phyloP scores from a whole-genome alignment of 2,329 filamentous ascomycete genomes.

The Beauveria asiatica region DNA sequence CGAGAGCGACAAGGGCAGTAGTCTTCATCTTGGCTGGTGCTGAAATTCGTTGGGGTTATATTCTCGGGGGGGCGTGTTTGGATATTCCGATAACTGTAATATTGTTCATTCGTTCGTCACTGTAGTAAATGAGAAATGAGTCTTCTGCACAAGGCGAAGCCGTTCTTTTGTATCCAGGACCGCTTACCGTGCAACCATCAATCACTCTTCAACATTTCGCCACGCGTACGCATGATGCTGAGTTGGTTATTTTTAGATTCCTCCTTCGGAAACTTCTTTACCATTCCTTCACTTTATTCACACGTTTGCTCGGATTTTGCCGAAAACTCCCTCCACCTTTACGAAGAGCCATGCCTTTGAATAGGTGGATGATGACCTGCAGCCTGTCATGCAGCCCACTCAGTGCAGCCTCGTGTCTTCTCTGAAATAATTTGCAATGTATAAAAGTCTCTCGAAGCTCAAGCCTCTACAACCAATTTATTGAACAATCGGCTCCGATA shows the following conservation, averaged over 20 bases:
- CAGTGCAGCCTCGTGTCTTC: not conserved
- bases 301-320: not conserved
- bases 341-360: not conserved
- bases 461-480: too few relatives aligned
- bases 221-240: not conserved
- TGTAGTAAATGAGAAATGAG: not conserved
- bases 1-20: not conserved
- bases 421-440: too few relatives aligned
- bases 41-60: not conserved
- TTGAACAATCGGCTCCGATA: fast-evolving
- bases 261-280: too few relatives aligned
- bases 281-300: too few relatives aligned
- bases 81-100: too few relatives aligned
- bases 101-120: too few relatives aligned
- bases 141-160: not conserved
- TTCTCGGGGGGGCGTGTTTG: not conserved
- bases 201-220: not conserved
- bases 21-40: not conserved
- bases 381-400: not conserved
- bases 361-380: not conserved
- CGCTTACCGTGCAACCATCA: not conserved
- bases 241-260: not conserved
- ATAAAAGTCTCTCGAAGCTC: too few relatives aligned
- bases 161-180: not conserved
- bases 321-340: not conserved